These are phyloP conservation scores for Russula compacta DNA, from an alignment of 768 basidiomycete genomes.

Conservation along the genomic window DNA sequence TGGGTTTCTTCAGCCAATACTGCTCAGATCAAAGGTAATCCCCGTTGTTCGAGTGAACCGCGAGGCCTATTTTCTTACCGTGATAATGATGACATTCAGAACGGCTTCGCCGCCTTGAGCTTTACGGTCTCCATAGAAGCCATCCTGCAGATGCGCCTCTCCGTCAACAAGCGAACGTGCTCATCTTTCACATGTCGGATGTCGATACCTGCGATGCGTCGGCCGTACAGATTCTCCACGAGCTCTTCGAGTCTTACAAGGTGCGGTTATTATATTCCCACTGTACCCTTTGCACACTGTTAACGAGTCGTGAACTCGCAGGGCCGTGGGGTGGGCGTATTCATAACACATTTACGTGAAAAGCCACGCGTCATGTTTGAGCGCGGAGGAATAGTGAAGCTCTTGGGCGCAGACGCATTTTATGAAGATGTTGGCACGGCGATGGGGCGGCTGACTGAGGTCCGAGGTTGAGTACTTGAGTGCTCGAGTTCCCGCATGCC, in stretches of 20 bases:
- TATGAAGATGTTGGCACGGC: slow-evolving; percentile 37
- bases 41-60: background rate
- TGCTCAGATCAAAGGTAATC: slow-evolving; percentile 78
- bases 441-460: slow-evolving; percentile 31
- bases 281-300: background rate
- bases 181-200: slow-evolving; percentile 93
- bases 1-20: slow-evolving; percentile 65
- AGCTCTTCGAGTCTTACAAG: slow-evolving; percentile 69
- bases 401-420: slow-evolving; percentile 38
- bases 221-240: slow-evolving; percentile 80
- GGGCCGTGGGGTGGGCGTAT: slow-evolving; percentile 37
- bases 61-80: background rate
- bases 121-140: slow-evolving; percentile 69
- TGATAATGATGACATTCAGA: slow-evolving; percentile 33
- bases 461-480: background rate
- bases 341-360: slow-evolving; percentile 38
- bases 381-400: slow-evolving; percentile 34
- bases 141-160: slow-evolving; percentile 88
- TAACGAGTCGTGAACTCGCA: slow-evolving; percentile 18
- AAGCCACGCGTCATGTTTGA: slow-evolving; percentile 33
- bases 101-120: slow-evolving; percentile 73
- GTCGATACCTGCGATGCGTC: slow-evolving; percentile 88
- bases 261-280: slow-evolving; percentile 30
- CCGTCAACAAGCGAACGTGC: slow-evolving; percentile 58
- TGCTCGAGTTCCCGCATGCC: background rate